Evolutionary conservation across 805 yeast species (phyloP).

Genomic region (Candida hungchunana): DNA sequence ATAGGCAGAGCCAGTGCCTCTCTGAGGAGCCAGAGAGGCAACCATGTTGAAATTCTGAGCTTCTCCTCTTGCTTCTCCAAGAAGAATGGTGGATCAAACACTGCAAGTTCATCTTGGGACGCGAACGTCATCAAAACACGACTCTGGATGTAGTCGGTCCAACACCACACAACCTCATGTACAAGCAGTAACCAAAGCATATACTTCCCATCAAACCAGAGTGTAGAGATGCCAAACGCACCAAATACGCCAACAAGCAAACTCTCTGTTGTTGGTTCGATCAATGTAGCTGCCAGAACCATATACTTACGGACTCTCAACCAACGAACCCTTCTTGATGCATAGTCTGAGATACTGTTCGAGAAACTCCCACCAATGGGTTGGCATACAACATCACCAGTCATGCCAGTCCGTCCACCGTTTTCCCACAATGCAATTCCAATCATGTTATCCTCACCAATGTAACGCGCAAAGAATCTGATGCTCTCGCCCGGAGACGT

Average conservation of each 20-base stretch:
- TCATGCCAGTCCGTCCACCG: constrained; percentile 72
- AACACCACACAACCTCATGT: constrained; percentile 62
- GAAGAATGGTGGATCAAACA: constrained; percentile 27
- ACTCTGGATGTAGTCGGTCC: constrained; percentile 59
- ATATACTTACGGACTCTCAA: constrained; percentile 79
- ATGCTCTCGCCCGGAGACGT: constrained; percentile 43
- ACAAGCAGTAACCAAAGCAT: constrained; percentile 36
- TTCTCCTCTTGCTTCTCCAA: constrained; percentile 22
- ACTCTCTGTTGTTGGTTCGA: constrained; percentile 85
- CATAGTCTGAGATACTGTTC: constrained; percentile 47
- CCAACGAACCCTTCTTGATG: constrained; percentile 76
- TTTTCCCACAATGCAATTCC: constrained; percentile 77
- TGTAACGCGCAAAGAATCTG: constrained; percentile 68
- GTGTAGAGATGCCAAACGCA: constrained; percentile 47
- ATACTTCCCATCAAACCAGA: constrained; percentile 36
- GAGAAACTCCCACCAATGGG: constrained; percentile 48
- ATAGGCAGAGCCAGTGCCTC: constrained; percentile 77
- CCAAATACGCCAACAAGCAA: constrained; percentile 66
- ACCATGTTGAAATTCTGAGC: constrained; percentile 20
- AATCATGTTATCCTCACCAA: constrained; percentile 92
- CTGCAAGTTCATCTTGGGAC: constrained; percentile 17
- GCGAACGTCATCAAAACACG: constrained; percentile 35
- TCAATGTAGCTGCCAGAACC: constrained; percentile 78
- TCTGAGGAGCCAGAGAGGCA: constrained; percentile 58
- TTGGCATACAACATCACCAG: constrained; percentile 75